These are phyloP conservation scores for Psilocybe azurescens DNA, from an alignment of 768 basidiomycete species.

Conservation along the genomic window DNA sequence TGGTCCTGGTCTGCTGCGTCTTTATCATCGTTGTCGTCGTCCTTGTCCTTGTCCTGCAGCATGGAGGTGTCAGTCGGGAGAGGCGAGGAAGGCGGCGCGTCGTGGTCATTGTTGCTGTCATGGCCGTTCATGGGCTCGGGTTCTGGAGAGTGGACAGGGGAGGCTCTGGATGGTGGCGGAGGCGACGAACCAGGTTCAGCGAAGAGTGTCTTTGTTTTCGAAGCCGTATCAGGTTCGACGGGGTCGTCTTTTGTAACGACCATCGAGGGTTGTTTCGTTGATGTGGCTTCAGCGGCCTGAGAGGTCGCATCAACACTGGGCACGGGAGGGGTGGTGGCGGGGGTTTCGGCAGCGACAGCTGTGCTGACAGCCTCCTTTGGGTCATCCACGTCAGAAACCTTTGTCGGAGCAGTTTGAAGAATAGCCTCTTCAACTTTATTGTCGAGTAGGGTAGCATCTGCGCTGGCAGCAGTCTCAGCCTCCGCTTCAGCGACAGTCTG, in stretches of 20 bases:
- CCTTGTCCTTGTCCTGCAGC: not conserved
- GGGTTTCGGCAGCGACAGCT: not conserved
- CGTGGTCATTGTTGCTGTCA: not conserved
- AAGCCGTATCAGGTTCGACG: not conserved
- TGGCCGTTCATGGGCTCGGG: not conserved
- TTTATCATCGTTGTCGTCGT: not conserved
- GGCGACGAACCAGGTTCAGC: constrained; percentile 9
- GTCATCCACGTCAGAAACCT: not conserved
- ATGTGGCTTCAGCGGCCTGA: not conserved
- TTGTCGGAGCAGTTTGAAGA: not conserved
- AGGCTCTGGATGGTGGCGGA: constrained; percentile 20
- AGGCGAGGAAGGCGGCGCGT: constrained; percentile 15
- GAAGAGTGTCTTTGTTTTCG: not conserved
- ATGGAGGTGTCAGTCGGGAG: constrained; percentile 11
- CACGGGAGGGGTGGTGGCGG: not conserved
- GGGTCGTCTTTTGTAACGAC: not conserved
- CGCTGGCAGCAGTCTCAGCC: constrained; percentile 1
- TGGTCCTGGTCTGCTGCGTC: not conserved
- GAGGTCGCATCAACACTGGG: not conserved
- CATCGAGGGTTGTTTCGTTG: not conserved
- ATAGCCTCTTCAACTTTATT: not conserved
- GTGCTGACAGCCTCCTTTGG: not conserved
- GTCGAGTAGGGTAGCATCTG: not conserved
- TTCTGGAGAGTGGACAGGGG: constrained; percentile 25
- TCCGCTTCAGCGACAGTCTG: not conserved